Base-by-base conservation (phyloP, 2,329 filamentous ascomycete genomes). In the Pseudogymnoascus sp. region DNA sequence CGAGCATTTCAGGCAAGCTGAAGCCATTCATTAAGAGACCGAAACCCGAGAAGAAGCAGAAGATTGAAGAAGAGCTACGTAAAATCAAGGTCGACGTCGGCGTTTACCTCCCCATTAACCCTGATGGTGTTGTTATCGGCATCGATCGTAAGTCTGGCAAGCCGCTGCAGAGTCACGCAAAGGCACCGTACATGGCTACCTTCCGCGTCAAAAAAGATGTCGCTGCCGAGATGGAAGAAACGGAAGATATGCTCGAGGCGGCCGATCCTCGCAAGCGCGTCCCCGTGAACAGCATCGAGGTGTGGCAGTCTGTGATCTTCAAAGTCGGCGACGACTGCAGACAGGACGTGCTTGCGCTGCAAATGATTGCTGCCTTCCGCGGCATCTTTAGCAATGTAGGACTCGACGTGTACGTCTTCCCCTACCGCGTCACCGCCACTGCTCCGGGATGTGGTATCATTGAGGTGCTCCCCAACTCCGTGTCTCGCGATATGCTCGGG, bases 251-350 rank as follows among this genome's bases (percentile, higher is more conserved):
- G 69, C 72, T 79, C 6, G 78, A 80, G 62, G 79, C 81, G 54
- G 71, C 76, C 2, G 75, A 75, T 58, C 76, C 77, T 61, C 63
- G 66, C 39, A 73, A 70, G 5, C 69, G 70, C 16, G 66, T 67
- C 18, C 70, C 70, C 6, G 75, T 77, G 60, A 84, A 82, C 68
- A 90, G 85, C 0, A 85, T 96, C 67, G 95, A 99, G 73, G 88
- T 93, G n/a, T 97, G 94, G 95, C 94, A 99, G 74, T 96, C 91
- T 1, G 94, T 93, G 61, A 99, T 99, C 70, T 99, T 99, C 85
- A 99, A 99, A 74, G 95, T 99, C 57, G 94, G 94, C 64, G 94
- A 99, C 72, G 94, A 99, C 74, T 97, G 94, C 72, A 88, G 94
- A 58, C 94, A 99, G 75, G 95, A 99, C 69, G 89, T 99, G 59